Evolutionary conservation across 2,329 filamentous ascomycete species (phyloP).

Genomic region (Neofusicoccum umdonicola): DNA sequence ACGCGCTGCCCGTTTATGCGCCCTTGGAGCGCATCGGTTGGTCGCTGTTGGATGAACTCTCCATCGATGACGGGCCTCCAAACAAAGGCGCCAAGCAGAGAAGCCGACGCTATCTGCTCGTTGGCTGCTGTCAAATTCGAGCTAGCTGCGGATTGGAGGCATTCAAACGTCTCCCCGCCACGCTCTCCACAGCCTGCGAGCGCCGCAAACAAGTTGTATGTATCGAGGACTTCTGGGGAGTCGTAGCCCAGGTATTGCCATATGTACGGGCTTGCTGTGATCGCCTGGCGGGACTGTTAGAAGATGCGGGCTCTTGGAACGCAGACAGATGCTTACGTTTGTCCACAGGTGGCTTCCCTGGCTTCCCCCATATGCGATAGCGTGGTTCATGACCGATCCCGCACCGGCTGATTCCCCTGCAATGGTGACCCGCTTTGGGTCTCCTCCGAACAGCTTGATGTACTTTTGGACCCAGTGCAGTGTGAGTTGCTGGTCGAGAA

Average conservation of each 20-base stretch:
- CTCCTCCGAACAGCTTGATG: conserved; percentile 48
- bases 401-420: conserved; percentile 40
- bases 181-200: conserved; percentile 46
- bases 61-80: conserved; percentile 63
- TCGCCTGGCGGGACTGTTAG: background rate
- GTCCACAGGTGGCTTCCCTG: conserved; percentile 20
- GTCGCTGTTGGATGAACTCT: conserved; percentile 47
- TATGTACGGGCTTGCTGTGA: conserved; percentile 52
- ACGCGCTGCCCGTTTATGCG: conserved; percentile 40
- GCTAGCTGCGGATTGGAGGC: conserved; percentile 54
- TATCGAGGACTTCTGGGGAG: conserved; percentile 48
- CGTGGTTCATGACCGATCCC: conserved; percentile 39
- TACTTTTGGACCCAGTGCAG: conserved; percentile 53
- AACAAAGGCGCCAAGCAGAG: conserved; percentile 56
- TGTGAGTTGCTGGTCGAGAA: conserved; percentile 50
- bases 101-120: conserved; percentile 50
- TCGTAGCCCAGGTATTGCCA: conserved; percentile 57
- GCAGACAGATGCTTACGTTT: conserved; percentile 24
- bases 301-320: accelerated
- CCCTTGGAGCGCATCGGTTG: conserved; percentile 38
- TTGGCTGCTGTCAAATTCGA: conserved; percentile 54
- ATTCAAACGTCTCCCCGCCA: conserved; percentile 37
- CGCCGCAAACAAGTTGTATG: conserved; percentile 49
- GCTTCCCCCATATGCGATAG: conserved; percentile 34
- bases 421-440: conserved; percentile 32